A percentile compares a stretch with the other conserved stretches of the same genome.
phyloP scores from a whole-genome alignment of 2,329 filamentous ascomycete species.

The Colletotrichum filicis region DNA sequence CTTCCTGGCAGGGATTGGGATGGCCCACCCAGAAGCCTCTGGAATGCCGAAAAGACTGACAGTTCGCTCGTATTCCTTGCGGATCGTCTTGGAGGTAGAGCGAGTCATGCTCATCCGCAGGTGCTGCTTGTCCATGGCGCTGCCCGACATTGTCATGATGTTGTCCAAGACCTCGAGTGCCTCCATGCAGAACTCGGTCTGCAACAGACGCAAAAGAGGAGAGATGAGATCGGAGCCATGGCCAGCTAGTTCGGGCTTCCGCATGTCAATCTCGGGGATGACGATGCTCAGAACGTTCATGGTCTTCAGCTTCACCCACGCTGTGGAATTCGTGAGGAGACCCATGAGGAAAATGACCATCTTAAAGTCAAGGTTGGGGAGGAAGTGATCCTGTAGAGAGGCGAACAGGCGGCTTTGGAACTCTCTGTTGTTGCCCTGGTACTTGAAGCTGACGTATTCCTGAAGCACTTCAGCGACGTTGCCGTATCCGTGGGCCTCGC shows the following conservation, averaged over 20 bases:
- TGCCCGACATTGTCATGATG: conserved; percentile 93
- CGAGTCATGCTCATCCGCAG: conserved; percentile 98
- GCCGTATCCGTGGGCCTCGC: conserved; percentile 76
- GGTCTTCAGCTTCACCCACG: conserved; percentile 92
- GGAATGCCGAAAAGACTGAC: conserved; percentile 97
- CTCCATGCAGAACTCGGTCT: conserved; percentile 94
- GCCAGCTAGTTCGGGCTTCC: conserved; percentile 86
- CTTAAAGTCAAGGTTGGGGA: conserved; percentile 84
- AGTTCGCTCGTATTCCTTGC: conserved; percentile 94
- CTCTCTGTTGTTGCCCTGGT: conserved; percentile 72
- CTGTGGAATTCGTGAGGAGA: conserved; percentile 85
- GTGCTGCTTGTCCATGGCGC: conserved; percentile 93
- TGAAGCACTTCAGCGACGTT: conserved; percentile 76
- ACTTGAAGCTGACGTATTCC: conserved; percentile 75
- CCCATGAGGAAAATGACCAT: conserved; percentile 92
- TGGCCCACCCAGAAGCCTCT: conserved; percentile 94
- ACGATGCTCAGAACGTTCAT: conserved; percentile 90
- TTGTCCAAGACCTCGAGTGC: conserved; percentile 92
- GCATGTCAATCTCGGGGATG: conserved; percentile 93
- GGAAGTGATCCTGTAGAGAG: conserved; percentile 81
- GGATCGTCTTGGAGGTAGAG: conserved; percentile 83
- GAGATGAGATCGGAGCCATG: conserved; percentile 97
- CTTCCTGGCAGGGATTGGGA: conserved; percentile 91
- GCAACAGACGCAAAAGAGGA: conserved; percentile 86
- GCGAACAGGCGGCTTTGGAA: conserved; percentile 80